phyloP scores from a whole-genome alignment of 331 rosid species.

The Pyrus hybrid region DNA sequence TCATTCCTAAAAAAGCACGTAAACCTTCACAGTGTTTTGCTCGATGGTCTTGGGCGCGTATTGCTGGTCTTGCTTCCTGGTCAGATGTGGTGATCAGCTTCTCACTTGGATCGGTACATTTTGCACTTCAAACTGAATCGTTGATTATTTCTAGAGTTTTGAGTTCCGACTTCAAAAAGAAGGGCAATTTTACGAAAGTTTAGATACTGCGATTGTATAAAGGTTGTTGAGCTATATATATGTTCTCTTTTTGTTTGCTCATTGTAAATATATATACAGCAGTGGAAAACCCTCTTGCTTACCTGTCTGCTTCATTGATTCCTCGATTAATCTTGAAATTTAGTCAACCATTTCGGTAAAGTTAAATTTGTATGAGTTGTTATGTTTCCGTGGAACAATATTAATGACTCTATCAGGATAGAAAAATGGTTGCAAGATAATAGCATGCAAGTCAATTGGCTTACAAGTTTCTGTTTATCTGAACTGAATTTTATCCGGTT shows the following conservation, averaged over 20 bases:
- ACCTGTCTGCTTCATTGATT: too few relatives aligned
- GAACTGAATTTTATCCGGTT: too few relatives aligned
- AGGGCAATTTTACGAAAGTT: background rate
- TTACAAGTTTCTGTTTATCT: too few relatives aligned
- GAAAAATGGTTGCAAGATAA: too few relatives aligned
- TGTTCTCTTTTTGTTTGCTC: background rate
- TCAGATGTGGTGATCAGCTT: background rate
- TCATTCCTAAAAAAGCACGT: slow-evolving; percentile 23
- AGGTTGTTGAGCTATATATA: background rate
- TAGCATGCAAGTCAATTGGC: too few relatives aligned
- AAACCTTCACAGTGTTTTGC: background rate
- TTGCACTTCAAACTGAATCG: background rate
- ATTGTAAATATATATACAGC: background rate
- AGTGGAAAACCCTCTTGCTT: too few relatives aligned
- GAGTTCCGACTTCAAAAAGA: background rate
- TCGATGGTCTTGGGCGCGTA: background rate
- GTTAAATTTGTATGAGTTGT: too few relatives aligned
- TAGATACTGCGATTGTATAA: background rate
- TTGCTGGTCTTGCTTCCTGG: background rate
- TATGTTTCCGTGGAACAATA: too few relatives aligned
- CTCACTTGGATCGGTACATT: background rate
- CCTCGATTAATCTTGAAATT: too few relatives aligned
- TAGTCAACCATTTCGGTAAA: too few relatives aligned
- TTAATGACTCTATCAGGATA: too few relatives aligned
- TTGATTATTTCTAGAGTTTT: background rate